Percentiles rank a stretch among this genome's conserved stretches.
Conservation (phyloP, 805 yeast species). For the Ogataea wickerhamii region DNA sequence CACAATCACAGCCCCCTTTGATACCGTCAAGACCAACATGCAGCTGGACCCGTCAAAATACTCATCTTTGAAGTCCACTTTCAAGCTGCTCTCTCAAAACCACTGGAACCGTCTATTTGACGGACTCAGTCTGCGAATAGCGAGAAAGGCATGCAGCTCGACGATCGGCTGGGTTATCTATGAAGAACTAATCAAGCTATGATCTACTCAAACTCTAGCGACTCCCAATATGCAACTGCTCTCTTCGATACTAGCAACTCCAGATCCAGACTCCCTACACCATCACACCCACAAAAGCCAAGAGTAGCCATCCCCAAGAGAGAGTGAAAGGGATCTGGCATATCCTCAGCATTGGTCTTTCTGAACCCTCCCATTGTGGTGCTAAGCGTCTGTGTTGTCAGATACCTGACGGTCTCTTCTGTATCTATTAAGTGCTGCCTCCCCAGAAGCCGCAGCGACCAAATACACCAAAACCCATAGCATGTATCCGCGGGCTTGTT, state of each 20-base stretch:
- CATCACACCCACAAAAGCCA: slow-evolving; percentile 30
- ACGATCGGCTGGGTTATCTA: slow-evolving; percentile 97
- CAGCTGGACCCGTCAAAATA: slow-evolving; percentile 61
- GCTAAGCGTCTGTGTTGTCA: slow-evolving; percentile 58
- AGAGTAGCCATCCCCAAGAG: slow-evolving; percentile 58
- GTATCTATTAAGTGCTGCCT: slow-evolving; percentile 32
- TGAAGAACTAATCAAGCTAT: slow-evolving; percentile 70
- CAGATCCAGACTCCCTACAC: slow-evolving; percentile 15
- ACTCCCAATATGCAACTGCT: slow-evolving; percentile 19
- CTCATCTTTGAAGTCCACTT: slow-evolving; percentile 40
- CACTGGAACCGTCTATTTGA: slow-evolving; percentile 62
- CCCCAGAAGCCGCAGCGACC: slow-evolving; percentile 46
- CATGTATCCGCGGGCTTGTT: slow-evolving; percentile 85
- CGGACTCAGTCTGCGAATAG: slow-evolving; percentile 76
- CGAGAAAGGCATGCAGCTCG: slow-evolving; percentile 85
- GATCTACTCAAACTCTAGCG: slow-evolving; percentile 2
- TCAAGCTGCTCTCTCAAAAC: slow-evolving; percentile 40
- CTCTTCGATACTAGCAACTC: slow-evolving; percentile 24
- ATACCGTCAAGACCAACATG: slow-evolving; percentile 87
- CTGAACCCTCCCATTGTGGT: slow-evolving; percentile 70
- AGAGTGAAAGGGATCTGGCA: slow-evolving; percentile 69
- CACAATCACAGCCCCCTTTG: slow-evolving; percentile 89
- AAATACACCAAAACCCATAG: slow-evolving; percentile 81
- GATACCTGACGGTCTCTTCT: slow-evolving; percentile 37
- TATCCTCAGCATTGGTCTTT: slow-evolving; percentile 50